Percentiles rank a stretch among this genome's conserved stretches.
Conservation (phyloP, 257 asterid species). For the Sherardia arvensis region DNA sequence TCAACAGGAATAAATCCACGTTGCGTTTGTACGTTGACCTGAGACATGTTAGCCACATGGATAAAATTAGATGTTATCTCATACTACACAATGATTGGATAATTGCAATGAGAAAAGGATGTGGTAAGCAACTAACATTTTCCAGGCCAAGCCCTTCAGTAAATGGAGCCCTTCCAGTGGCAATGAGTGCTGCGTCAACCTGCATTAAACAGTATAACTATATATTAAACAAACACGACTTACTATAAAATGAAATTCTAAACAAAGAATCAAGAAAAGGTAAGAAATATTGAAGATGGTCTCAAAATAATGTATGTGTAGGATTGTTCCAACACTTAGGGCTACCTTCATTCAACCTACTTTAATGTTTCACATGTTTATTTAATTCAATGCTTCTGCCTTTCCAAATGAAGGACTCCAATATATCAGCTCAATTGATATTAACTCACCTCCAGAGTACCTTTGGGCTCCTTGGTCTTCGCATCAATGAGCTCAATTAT, state of each 20-base stretch:
- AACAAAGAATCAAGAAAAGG: not conserved
- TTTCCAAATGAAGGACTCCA: not conserved
- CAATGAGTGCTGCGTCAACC: constrained; percentile 99
- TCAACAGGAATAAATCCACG: constrained; percentile 96
- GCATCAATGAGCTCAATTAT: constrained; percentile 95
- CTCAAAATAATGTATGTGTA: not conserved
- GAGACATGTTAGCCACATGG: constrained; percentile 18
- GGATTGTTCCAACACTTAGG: not conserved
- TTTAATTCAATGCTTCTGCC: not conserved
- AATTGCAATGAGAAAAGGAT: constrained; percentile 6
- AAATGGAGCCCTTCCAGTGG: constrained; percentile 97
- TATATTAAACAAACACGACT: not conserved
- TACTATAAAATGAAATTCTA: not conserved
- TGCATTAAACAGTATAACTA: constrained; percentile 20
- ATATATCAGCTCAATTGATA: not conserved
- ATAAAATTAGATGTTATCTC: constrained; percentile 2
- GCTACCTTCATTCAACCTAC: not conserved
- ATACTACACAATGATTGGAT: not conserved
- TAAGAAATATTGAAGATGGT: not conserved
- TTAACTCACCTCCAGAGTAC: constrained; percentile 59
- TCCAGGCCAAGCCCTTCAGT: constrained; percentile 95
- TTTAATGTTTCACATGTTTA: not conserved
- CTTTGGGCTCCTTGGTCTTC: constrained; percentile 91
- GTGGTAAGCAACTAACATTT: constrained; percentile 45
- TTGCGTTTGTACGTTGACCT: constrained; percentile 82